Evolutionary conservation across 495 filamentous ascomycete species (phyloP), one percentile per base, ranked within the genome.

Genomic region (Podospora pseudopauciseta): DNA sequence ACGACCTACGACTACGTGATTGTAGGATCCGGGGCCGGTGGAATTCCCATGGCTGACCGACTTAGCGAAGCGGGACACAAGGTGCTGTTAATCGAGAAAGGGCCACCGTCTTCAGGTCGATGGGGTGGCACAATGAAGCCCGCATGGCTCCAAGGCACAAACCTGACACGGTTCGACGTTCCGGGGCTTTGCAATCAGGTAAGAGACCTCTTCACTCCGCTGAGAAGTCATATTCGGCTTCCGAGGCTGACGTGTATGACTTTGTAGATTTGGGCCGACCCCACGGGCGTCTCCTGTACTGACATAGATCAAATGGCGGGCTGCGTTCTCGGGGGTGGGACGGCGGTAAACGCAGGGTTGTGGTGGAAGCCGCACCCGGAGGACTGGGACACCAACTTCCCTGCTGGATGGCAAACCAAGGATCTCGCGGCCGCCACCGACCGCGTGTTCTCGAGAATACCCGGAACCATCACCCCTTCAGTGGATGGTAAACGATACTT

Each of bases 301-400:
- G 88, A 92, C 71, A 86, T 86, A 16, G 86, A 85, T 60, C 86
- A 88, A 67, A 90, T 89, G 85, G 89, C 88, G 58, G 90, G 88
- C 32, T 93, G 90, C 71, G 84, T 91, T 59, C 86, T 92, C 53
- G 90, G 90, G 55, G 90, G 90, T 70, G 88, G 89, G 53, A 87
- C 88, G 9, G 89, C 89, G 6, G 83, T 92, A 70, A 92, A 93
- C 73, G 86, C 89, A 32, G 86, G 81, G 9, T 72, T 85, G 30
- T 85, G 81, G 80, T 85, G 80, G 81, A 83, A 80, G 74, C 72
- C 73, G 28, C 76, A 83, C 53, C 64, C 71, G n/a, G 77, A 78
- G 11, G 90, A 92, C 73, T 92, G 89, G 81, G 85, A 92, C 70
- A 83, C 84, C 71, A 89, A 89, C 73, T 93, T 91, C 77, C 90